Conservation (phyloP, 1,139 yeast species). For the Sugiyamaella sp. region DNA sequence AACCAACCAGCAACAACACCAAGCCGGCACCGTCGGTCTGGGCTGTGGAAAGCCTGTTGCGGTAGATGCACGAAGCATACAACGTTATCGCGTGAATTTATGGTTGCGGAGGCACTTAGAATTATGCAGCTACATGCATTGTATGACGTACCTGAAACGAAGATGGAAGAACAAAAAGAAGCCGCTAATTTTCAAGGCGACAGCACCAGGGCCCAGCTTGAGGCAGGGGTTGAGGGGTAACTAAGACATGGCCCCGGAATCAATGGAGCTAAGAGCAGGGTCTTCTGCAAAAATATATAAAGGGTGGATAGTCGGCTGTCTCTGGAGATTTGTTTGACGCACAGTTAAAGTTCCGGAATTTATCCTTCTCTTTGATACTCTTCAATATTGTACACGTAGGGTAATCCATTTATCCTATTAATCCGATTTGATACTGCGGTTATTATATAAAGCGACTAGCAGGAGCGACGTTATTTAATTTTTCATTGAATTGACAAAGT, state of each 20-base stretch:
- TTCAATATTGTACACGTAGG: not conserved
- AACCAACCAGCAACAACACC: no score
- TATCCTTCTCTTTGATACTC: not conserved
- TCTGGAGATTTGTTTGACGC: not conserved
- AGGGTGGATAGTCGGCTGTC: constrained; percentile 8
- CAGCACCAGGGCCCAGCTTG: not conserved
- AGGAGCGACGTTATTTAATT: not conserved
- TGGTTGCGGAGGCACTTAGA: constrained; percentile 1
- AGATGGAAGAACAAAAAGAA: not conserved
- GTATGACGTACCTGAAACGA: constrained; percentile 9
- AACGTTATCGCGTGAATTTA: constrained; percentile 7
- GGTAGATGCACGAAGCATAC: not conserved
- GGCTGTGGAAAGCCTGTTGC: constrained; percentile 3
- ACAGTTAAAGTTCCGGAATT: not conserved
- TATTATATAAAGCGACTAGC: not conserved
- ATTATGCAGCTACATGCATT: not conserved
- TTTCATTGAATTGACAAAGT: not conserved
- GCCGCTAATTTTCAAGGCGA: not conserved
- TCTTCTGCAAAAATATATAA: constrained; percentile 10
- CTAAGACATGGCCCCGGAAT: not conserved
- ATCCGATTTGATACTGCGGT: not conserved
- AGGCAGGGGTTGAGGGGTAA: constrained; percentile 2
- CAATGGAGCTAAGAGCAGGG: not conserved
- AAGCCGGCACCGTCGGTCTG: not conserved
- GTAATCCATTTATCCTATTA: constrained; percentile 6